phyloP scores from a whole-genome alignment of 2,329 filamentous ascomycete genomes.

The Penicillium brasilianum region DNA sequence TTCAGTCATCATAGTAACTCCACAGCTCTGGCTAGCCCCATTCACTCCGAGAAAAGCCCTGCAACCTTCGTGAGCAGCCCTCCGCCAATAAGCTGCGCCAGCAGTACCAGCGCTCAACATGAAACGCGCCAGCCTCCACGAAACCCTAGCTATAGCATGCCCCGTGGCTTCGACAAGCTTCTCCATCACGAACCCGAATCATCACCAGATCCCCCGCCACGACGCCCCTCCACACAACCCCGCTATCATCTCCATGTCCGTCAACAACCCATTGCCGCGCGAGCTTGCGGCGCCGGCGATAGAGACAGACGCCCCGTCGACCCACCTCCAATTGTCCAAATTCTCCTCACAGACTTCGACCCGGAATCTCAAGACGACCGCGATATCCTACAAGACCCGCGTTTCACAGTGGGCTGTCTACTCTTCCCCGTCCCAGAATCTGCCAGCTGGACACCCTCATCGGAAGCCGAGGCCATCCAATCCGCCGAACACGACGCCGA shows the following conservation, averaged over 20 bases:
- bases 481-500: conserved; percentile 20
- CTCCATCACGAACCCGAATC: conserved; percentile 38
- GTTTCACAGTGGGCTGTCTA: conserved; percentile 52
- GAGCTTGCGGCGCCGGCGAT: conserved; percentile 54
- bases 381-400: conserved; percentile 45
- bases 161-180: conserved; percentile 45
- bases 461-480: conserved; percentile 24
- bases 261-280: conserved; percentile 53
- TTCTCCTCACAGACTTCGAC: conserved; percentile 53
- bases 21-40: conserved; percentile 36
- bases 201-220: conserved; percentile 31
- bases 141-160: conserved; percentile 35
- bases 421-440: conserved; percentile 43
- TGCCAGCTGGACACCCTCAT: conserved; percentile 18
- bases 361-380: conserved; percentile 44
- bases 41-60: conserved; percentile 35
- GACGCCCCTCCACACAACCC: conserved; percentile 30
- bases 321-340: conserved; percentile 54
- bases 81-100: conserved; percentile 12
- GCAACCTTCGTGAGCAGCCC: conserved; percentile 20
- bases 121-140: conserved; percentile 17
- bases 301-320: conserved; percentile 54
- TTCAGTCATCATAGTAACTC: conserved; percentile 36
- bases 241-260: conserved; percentile 51
- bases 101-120: conserved; percentile 7